Evolutionary conservation across 2,329 filamentous ascomycete genomes (phyloP).

Genomic region (Alternaria postmessia): DNA sequence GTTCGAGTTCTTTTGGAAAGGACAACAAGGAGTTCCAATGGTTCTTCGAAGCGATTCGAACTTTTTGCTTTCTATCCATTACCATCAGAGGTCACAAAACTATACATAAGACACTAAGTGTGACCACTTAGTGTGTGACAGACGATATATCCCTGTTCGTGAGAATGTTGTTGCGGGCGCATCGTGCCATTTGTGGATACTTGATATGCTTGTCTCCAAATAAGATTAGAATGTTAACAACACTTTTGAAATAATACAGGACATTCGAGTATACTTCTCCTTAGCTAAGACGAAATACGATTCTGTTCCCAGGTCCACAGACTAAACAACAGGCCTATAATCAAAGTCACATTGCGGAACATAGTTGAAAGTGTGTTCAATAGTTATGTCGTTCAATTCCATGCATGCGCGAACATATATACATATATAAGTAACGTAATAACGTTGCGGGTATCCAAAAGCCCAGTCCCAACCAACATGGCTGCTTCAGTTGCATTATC

Average conservation of each 20-base stretch:
- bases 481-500: constrained; percentile 7
- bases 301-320: neutral
- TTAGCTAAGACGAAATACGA: neutral
- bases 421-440: neutral
- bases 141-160: neutral
- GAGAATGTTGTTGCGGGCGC: neutral
- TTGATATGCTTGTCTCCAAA: neutral
- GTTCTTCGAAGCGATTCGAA: neutral
- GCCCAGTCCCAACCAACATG: neutral
- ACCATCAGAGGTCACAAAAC: neutral
- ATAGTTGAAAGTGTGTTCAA: neutral
- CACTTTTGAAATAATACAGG: neutral
- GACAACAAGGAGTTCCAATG: neutral
- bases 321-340: neutral
- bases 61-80: neutral
- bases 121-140: neutral
- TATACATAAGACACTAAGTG: neutral
- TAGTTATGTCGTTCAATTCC: neutral
- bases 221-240: neutral
- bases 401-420: neutral
- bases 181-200: neutral
- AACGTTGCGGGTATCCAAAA: constrained; percentile 14
- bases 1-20: neutral
- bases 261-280: neutral
- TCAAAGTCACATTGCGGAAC: neutral